Evolutionary conservation across 1,284 basidiomycete genomes (phyloP).

Genomic region (Puccinia hordei): DNA sequence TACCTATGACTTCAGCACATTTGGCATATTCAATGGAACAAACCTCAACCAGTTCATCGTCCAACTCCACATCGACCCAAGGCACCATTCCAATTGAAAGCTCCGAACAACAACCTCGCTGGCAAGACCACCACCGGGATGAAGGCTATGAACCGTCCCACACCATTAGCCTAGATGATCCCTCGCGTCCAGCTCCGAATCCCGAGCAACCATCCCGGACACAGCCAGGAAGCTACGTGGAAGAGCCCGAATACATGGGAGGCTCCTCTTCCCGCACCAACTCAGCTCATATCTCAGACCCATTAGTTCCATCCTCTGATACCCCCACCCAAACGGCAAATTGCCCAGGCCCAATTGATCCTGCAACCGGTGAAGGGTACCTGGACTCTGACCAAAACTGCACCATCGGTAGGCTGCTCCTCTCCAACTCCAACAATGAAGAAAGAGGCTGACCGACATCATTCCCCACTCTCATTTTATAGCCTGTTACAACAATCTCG

Average conservation of each 20-base stretch:
- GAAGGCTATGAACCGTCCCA: not conserved
- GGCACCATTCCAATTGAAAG: not conserved
- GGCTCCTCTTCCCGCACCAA: not conserved
- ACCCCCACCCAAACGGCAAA: conserved; percentile 9
- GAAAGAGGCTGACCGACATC: not conserved
- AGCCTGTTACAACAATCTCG: conserved; percentile 47
- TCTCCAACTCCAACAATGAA: not conserved
- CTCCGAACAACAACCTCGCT: conserved; percentile 9
- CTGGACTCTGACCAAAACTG: conserved; percentile 27
- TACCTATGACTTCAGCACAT: not conserved
- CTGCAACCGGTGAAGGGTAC: conserved; percentile 20
- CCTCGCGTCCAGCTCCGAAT: not conserved
- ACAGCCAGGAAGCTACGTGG: not conserved
- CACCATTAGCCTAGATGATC: not conserved
- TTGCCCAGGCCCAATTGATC: conserved; percentile 32
- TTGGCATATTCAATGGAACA: not conserved
- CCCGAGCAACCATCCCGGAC: not conserved
- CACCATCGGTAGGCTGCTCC: conserved; percentile 28
- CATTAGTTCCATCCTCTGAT: not conserved
- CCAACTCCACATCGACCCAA: conserved; percentile 13
- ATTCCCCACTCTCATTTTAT: not conserved
- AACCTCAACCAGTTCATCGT: conserved; percentile 16
- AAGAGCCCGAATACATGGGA: conserved; percentile 14
- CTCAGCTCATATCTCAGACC: not conserved
- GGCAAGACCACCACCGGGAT: not conserved